Conservation (phyloP, 768 basidiomycete species). For the Phylloporus arenicola region DNA sequence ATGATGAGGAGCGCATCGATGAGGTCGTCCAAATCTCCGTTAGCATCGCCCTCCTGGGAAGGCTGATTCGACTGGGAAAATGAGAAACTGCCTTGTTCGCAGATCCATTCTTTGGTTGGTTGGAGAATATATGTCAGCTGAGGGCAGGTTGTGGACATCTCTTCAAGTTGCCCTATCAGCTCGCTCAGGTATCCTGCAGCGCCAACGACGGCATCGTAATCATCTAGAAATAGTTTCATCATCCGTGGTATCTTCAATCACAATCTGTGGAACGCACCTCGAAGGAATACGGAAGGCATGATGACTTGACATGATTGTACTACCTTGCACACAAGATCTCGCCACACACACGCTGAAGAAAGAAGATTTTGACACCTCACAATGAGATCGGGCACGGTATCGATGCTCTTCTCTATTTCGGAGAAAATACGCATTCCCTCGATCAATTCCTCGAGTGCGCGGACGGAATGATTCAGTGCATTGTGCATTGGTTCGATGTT, state of each 20-base stretch:
- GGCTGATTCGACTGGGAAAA: conserved; percentile 6
- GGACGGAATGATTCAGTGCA: conserved; percentile 14
- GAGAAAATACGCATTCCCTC: conserved; percentile 32
- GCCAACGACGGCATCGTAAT: conserved; percentile 28
- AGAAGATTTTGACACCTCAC: conserved; percentile 23
- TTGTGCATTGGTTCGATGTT: conserved; percentile 15
- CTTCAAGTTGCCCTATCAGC: conserved; percentile 22
- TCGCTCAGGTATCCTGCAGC: conserved; percentile 22
- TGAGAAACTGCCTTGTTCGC: conserved; percentile 24
- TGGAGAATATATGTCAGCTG: conserved; percentile 24
- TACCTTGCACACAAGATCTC: conserved; percentile 24
- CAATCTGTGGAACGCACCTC: conserved; percentile 27
- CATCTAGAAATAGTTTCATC: conserved; percentile 27
- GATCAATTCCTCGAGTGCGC: conserved; percentile 36
- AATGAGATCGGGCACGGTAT: conserved; percentile 20
- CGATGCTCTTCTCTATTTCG: conserved; percentile 24
- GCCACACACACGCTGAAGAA: conserved; percentile 24
- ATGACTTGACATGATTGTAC: conserved; percentile 15
- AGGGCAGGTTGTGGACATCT: conserved; percentile 27
- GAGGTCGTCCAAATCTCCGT: conserved; percentile 33
- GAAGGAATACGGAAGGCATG: conserved; percentile 31
- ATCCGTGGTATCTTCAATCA: neutral
- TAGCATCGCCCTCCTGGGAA: neutral
- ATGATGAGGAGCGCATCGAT: conserved; percentile 62
- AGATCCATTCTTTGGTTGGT: conserved; percentile 28